Conservation (phyloP, 139 green algal genomes). For the Closterium sp. region DNA sequence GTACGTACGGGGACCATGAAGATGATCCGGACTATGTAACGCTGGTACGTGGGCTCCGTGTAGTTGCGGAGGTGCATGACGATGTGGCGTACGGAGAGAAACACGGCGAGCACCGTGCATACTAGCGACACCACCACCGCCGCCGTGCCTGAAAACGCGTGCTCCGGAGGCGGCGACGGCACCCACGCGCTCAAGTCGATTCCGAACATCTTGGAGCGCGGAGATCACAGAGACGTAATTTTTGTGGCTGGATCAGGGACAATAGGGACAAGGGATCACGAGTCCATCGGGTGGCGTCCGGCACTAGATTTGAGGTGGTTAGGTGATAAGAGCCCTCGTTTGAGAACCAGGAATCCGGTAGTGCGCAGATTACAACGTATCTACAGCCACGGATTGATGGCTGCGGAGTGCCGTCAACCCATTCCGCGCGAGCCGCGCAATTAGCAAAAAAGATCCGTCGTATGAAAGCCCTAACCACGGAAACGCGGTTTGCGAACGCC, state of each 20-base stretch:
- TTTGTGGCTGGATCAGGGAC: background rate
- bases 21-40: slow-evolving; percentile 97
- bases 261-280: background rate
- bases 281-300: background rate
- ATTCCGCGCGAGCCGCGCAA: background rate
- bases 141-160: background rate
- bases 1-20: slow-evolving; percentile 89
- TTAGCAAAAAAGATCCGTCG: background rate
- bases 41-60: slow-evolving; percentile 87
- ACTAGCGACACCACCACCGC: slow-evolving; percentile 1
- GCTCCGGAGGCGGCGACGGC: background rate
- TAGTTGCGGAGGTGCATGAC: slow-evolving; percentile 85
- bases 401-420: background rate
- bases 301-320: background rate
- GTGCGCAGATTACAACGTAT: background rate
- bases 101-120: slow-evolving; percentile 27
- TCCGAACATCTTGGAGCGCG: background rate
- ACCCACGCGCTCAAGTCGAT: background rate
- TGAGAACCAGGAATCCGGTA: too few species aligned
- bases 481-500: background rate
- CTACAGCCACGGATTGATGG: background rate
- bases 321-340: background rate
- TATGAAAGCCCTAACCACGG: background rate
- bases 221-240: background rate
- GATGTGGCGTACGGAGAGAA: slow-evolving; percentile 71